These are phyloP conservation scores for Xylariaceae sp. DNA, from an alignment of 2,329 filamentous ascomycete species.

Conservation along the genomic window DNA sequence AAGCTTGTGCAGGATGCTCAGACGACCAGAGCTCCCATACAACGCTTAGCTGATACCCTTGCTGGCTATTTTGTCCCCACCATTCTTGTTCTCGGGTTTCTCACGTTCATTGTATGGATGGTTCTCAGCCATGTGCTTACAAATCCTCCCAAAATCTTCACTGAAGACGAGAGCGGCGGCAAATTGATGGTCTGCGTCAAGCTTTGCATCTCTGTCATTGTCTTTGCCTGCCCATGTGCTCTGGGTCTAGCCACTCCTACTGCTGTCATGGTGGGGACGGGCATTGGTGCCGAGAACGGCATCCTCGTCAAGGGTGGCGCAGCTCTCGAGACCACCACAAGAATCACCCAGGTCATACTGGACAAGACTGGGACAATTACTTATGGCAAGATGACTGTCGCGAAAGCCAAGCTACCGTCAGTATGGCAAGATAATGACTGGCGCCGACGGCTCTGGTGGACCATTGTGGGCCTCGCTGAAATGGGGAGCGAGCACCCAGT, in stretches of 20 bases:
- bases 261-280: conserved; percentile 98
- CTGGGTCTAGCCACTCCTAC: conserved; percentile 95
- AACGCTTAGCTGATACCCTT: conserved; percentile 83
- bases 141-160: conserved; percentile 85
- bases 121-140: conserved; percentile 80
- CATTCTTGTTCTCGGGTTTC: conserved; percentile 77
- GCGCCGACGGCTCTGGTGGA: conserved; percentile 83
- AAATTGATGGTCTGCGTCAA: conserved; percentile 96
- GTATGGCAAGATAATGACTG: conserved; percentile 67
- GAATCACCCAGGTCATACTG: conserved; percentile 82
- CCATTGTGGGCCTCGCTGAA: conserved; percentile 90
- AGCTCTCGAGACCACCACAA: conserved; percentile 84
- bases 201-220: conserved; percentile 96
- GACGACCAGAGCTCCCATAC: conserved; percentile 89
- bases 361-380: conserved; percentile 97
- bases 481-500: conserved; percentile 95
- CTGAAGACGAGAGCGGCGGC: conserved; percentile 74
- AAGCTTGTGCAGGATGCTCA: conserved; percentile 98
- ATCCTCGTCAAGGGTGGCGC: conserved; percentile 98
- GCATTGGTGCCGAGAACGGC: conserved; percentile 88
- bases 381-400: conserved; percentile 91
- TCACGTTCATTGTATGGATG: conserved; percentile 93
- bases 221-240: conserved; percentile 95
- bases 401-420: conserved; percentile 61
- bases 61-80: conserved; percentile 92